These are phyloP conservation scores for Debaryomyces subglobosus DNA, from an alignment of 1,139 yeast genomes.

Conservation along the genomic window DNA sequence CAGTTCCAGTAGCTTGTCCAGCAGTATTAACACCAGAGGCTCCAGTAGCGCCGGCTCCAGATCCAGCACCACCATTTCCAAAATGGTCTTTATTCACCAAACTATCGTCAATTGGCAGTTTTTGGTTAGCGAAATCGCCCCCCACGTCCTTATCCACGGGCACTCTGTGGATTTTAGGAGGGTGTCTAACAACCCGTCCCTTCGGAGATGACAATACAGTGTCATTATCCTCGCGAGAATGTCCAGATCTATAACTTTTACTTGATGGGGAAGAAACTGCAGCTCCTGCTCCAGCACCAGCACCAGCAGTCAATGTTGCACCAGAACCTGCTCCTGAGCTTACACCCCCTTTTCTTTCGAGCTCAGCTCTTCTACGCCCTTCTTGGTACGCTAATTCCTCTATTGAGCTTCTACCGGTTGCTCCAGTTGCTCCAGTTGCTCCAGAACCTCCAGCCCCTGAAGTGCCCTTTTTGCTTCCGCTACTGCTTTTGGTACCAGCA, in stretches of 20 bases:
- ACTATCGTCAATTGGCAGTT: conserved; percentile 31
- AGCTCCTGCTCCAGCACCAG: conserved; percentile 3
- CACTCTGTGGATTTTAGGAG: conserved; percentile 32
- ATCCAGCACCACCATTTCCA: conserved; percentile 6
- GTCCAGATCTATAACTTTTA: not conserved
- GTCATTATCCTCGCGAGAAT: not conserved
- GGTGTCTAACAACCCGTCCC: conserved; percentile 36
- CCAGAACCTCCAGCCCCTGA: not conserved
- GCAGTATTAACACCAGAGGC: conserved; percentile 5
- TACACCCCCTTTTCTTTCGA: not conserved
- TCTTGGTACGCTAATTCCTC: conserved; percentile 26
- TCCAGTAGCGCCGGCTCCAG: conserved; percentile 5
- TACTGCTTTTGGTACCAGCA: not conserved
- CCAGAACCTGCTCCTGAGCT: not conserved
- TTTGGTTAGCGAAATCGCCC: conserved; percentile 39
- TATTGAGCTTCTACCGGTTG: conserved; percentile 3
- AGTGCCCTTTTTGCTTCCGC: not conserved
- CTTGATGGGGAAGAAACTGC: not conserved
- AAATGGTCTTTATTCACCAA: conserved; percentile 14
- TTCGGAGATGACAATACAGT: conserved; percentile 22
- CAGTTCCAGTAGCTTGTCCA: conserved; percentile 7
- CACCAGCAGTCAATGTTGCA: conserved; percentile 4
- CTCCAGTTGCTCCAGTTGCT: not conserved
- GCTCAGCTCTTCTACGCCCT: conserved; percentile 25
- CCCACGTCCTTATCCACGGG: conserved; percentile 32